Conservation (phyloP, 768 basidiomycete genomes). For the Russula emetica region DNA sequence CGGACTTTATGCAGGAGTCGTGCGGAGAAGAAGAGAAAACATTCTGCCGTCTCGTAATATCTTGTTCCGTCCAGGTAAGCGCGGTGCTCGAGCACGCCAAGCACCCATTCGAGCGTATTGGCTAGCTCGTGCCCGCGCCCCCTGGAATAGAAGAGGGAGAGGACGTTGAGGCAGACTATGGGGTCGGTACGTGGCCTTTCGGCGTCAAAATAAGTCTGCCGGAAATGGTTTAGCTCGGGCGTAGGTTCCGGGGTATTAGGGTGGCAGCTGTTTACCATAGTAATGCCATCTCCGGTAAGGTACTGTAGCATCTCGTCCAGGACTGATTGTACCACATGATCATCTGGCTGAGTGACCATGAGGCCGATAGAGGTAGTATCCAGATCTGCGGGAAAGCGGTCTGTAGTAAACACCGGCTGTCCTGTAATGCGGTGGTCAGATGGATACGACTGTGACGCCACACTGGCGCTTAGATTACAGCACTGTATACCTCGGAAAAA, state of each 20-base stretch:
- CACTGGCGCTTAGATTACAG: slow-evolving; percentile 34
- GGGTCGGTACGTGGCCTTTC: slow-evolving; percentile 50
- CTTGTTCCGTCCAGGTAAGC: slow-evolving; percentile 53
- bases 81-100: slow-evolving; percentile 46
- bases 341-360: slow-evolving; percentile 38
- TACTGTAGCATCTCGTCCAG: slow-evolving; percentile 58
- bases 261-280: slow-evolving; percentile 25
- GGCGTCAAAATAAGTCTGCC: slow-evolving; percentile 51
- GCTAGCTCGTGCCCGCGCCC: slow-evolving; percentile 46
- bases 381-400: slow-evolving; percentile 50
- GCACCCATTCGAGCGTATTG: slow-evolving; percentile 46
- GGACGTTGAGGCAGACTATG: slow-evolving; percentile 48
- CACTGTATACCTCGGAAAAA: slow-evolving; percentile 44
- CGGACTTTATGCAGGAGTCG: slow-evolving; percentile 40
- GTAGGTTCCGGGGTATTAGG: not conserved
- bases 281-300: slow-evolving; percentile 46
- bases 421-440: slow-evolving; percentile 34
- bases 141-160: slow-evolving; percentile 48
- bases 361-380: slow-evolving; percentile 56
- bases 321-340: slow-evolving; percentile 38
- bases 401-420: slow-evolving; percentile 40
- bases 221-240: slow-evolving; percentile 9
- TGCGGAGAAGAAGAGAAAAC: slow-evolving; percentile 49
- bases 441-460: slow-evolving; percentile 28
- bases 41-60: slow-evolving; percentile 51